Evolutionary conservation across 371 early-diverging fungal genomes (phyloP).

Genomic region (Basidiobolus meristosporus): DNA sequence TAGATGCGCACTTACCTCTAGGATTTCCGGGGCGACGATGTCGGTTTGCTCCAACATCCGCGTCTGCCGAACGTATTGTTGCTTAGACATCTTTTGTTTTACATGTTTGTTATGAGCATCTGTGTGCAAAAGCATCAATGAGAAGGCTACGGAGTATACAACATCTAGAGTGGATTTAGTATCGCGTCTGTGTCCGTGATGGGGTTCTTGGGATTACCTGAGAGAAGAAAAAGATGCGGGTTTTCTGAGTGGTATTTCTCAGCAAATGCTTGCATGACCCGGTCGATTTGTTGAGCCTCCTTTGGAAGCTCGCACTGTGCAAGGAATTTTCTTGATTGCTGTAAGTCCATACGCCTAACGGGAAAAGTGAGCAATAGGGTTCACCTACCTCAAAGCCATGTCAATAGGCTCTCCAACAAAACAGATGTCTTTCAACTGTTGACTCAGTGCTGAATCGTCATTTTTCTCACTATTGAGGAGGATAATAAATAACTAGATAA

Average conservation of each 20-base stretch:
- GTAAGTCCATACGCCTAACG: neutral
- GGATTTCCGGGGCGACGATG: conserved; percentile 41
- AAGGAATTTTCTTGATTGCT: conserved; percentile 39
- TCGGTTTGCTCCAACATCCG: conserved; percentile 39
- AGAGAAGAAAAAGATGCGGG: conserved; percentile 31
- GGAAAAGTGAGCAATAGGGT: neutral
- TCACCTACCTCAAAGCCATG: conserved; percentile 36
- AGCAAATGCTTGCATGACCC: conserved; percentile 74
- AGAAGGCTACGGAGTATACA: conserved; percentile 67
- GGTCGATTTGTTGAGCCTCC: conserved; percentile 83
- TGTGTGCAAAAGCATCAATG: too few relatives aligned
- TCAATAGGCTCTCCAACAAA: too few relatives aligned
- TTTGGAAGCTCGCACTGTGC: conserved; percentile 60
- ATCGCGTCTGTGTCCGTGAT: too few relatives aligned
- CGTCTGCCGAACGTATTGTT: conserved; percentile 57
- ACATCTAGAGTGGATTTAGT: conserved; percentile 18
- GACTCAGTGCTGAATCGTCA: too few relatives aligned
- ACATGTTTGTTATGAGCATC: conserved; percentile 82
- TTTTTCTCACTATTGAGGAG: too few relatives aligned
- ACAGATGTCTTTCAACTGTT: too few relatives aligned
- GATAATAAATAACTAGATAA: too few relatives aligned
- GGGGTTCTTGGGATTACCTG: conserved; percentile 20
- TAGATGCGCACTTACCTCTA: conserved; percentile 23
- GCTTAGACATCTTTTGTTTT: conserved; percentile 68
- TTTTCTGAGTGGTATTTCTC: conserved; percentile 56